Conservation (phyloP, 2,329 filamentous ascomycete genomes). For the Epichloe gansuensis region DNA sequence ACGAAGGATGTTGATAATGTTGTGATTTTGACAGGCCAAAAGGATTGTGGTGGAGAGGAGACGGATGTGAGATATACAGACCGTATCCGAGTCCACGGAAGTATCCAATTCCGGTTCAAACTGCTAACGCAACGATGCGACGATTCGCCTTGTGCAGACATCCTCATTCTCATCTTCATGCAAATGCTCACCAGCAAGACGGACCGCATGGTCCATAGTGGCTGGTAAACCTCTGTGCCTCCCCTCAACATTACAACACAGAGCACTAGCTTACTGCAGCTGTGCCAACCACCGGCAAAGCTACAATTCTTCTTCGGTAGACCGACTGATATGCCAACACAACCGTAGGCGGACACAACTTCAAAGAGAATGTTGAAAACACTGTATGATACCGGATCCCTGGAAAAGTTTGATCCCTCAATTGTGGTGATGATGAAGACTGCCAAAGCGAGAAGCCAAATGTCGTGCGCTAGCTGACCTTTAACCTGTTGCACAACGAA, state of each 20-base stretch:
- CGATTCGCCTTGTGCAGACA: not conserved
- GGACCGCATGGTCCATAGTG: constrained; percentile 40
- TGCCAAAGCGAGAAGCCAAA: constrained; percentile 53
- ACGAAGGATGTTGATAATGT: constrained; percentile 23
- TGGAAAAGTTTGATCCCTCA: constrained; percentile 30
- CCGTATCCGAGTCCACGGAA: too few relatives aligned
- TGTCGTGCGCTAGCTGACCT: constrained; percentile 53
- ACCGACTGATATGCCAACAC: constrained; percentile 48
- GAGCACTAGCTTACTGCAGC: constrained; percentile 45
- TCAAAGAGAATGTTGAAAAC: constrained; percentile 51
- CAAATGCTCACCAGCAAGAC: constrained; percentile 26
- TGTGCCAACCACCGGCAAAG: constrained; percentile 41
- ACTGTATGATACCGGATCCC: constrained; percentile 38
- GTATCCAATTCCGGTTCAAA: too few relatives aligned
- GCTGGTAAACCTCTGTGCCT: constrained; percentile 41
- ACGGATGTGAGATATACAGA: constrained; percentile 21
- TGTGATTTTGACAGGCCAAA: constrained; percentile 21
- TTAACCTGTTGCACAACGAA: constrained; percentile 46
- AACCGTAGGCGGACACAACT: constrained; percentile 45
- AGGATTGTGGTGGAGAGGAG: constrained; percentile 20
- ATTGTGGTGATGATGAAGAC: constrained; percentile 48
- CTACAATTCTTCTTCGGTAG: constrained; percentile 41
- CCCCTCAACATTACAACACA: constrained; percentile 43
- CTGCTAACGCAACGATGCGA: not conserved
- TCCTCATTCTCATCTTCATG: constrained; percentile 19